Evolutionary conservation across 306 rosid species (phyloP), one percentile per base, ranked within the genome.

Genomic region (Pueraria montana): DNA sequence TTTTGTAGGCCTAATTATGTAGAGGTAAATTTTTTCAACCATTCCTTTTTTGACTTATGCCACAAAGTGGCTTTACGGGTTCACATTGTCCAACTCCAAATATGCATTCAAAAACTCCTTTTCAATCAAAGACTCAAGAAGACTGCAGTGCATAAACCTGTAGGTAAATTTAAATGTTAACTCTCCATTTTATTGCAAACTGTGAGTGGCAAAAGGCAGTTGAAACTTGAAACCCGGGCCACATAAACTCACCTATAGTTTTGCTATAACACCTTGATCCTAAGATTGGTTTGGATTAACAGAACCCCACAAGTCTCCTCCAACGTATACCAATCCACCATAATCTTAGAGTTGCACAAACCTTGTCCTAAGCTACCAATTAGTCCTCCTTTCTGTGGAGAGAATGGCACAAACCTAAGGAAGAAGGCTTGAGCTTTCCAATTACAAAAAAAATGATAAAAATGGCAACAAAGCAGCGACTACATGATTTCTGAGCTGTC

Each of bases 401-500:
- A 58, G 24, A 17, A 61, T 2, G 16, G 46, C 43, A 53, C 11
- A 68, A 68, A 24, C 69, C 76, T 38, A 23, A 42, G 78, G 52
- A 71, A 71, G 36, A 58, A 56, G 59, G 36, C 11, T 36, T 79
- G 67, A 49, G 68, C 56, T 50, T 36, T 63, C 53, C 65, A 34
- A 20, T 34, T 65, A 52, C 67, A 68, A 58, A 16, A 3, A 34
- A 11, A 50, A 48, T 8, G 8, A 66, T 48, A 20, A 67, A 63
- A 71, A 26, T 72, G 69, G 32, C 46, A 52, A 42, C 55, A 65
- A 64, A 84, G 26, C 80, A 50, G 40, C 4, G 53, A 36, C 27
- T 50, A 24, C 72, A 4, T 48, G 68, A 64, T 49, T 61, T 79
- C 67, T 73, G n/a, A 84, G 49, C 75, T 78, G 62, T 84, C 80